These are phyloP conservation scores for Elymus sibiricus DNA, from an alignment of 176 grass and related monocot genomes.

Conservation along the genomic window DNA sequence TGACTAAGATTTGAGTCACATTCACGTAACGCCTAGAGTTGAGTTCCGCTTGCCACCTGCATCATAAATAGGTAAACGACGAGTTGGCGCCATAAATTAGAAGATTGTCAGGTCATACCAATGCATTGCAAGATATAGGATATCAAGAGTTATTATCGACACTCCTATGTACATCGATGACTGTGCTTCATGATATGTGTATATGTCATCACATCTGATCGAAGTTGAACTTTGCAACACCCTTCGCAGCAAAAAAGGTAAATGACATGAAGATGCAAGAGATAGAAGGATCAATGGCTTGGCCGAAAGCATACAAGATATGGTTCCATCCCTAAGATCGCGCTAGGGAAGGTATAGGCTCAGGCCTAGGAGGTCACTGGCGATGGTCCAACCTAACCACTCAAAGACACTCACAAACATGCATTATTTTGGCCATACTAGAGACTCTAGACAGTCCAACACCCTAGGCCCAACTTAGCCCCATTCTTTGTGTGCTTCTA, in stretches of 20 bases:
- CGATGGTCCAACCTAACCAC: too few species aligned
- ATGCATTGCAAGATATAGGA: neutral
- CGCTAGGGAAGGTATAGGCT: too few species aligned
- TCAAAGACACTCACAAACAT: too few species aligned
- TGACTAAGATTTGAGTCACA: neutral
- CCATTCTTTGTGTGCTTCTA: too few species aligned
- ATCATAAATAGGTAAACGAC: neutral
- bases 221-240: neutral
- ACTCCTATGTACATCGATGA: neutral
- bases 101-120: neutral
- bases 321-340: neutral
- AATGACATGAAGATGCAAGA: neutral
- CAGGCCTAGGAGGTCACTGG: too few species aligned
- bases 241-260: neutral
- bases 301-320: neutral
- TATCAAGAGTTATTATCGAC: neutral
- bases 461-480: too few species aligned
- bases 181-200: neutral
- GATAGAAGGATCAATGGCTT: neutral
- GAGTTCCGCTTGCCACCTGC: neutral
- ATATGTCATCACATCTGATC: neutral
- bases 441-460: too few species aligned
- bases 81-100: neutral
- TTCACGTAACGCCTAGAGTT: neutral
- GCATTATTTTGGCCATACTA: too few species aligned